A percentile compares a stretch with the other conserved stretches of the same genome.
Evolutionary conservation across 2,329 filamentous ascomycete genomes (phyloP).

Genomic region (Dendrostoma leiphaemia): DNA sequence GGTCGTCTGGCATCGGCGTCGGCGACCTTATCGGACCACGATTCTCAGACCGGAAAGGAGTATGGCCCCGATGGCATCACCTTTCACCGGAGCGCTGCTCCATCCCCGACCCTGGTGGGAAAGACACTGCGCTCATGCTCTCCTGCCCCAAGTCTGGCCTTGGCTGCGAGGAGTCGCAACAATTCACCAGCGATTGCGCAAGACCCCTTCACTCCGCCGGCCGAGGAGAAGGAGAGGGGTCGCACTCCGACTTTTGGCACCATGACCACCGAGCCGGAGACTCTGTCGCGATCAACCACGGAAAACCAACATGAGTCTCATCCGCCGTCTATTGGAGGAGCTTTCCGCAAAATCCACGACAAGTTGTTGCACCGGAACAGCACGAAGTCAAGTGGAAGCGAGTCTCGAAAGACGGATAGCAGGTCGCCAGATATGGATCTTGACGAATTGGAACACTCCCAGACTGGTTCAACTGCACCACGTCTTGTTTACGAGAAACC

Average conservation of each 20-base stretch:
- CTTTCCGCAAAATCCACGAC: slow-evolving; percentile 15
- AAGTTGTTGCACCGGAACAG: slow-evolving; percentile 21
- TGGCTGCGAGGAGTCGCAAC: slow-evolving; percentile 13
- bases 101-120: slow-evolving; percentile 5
- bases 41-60: slow-evolving; percentile 17
- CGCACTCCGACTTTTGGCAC: slow-evolving; percentile 8
- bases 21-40: slow-evolving; percentile 16
- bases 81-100: slow-evolving; percentile 17
- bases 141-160: slow-evolving; percentile 14
- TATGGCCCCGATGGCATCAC: slow-evolving; percentile 17
- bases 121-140: slow-evolving; percentile 15
- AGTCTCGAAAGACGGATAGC: slow-evolving; percentile 5
- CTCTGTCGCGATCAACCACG: slow-evolving; percentile 14
- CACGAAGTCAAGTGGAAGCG: slow-evolving; percentile 20
- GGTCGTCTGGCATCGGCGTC: slow-evolving; percentile 17
- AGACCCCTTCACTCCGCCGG: slow-evolving; percentile 15
- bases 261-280: slow-evolving; percentile 13
- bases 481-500: slow-evolving; percentile 19
- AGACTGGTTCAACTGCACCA: slow-evolving; percentile 14
- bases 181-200: slow-evolving; percentile 14
- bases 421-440: slow-evolving; percentile 10
- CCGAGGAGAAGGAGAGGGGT: slow-evolving; percentile 4
- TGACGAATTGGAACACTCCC: slow-evolving; percentile 15
- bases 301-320: slow-evolving; percentile 6
- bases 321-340: slow-evolving; percentile 6